These are phyloP conservation scores for Wallacemonas sp. DNA, from an alignment of 208 protist species.

Conservation along the genomic window DNA sequence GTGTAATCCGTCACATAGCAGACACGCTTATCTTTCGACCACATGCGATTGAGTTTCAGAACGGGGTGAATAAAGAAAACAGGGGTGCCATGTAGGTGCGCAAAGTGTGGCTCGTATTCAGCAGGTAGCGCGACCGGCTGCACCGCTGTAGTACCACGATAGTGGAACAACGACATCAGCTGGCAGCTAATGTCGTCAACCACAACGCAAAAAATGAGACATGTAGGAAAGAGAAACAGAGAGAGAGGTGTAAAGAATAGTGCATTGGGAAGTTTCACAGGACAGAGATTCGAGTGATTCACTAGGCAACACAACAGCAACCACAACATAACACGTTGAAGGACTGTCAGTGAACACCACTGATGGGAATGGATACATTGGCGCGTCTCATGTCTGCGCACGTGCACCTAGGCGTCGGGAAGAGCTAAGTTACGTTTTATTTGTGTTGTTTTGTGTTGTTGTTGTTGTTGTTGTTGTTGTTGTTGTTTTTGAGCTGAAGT, in stretches of 20 bases:
- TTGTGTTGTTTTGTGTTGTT: not conserved
- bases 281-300: too few relatives aligned
- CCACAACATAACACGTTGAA: too few relatives aligned
- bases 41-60: slow-evolving; percentile 19
- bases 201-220: not conserved
- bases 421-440: too few relatives aligned
- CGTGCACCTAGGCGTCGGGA: too few relatives aligned
- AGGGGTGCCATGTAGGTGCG: slow-evolving; percentile 20
- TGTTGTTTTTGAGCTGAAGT: too few relatives aligned
- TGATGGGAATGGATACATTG: too few relatives aligned
- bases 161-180: slow-evolving; percentile 2
- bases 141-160: not conserved
- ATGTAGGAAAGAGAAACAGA: not conserved
- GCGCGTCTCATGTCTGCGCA: too few relatives aligned
- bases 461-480: not conserved
- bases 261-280: too few relatives aligned
- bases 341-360: too few relatives aligned
- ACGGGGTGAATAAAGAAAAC: slow-evolving; percentile 36
- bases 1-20: slow-evolving; percentile 45
- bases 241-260: not conserved
- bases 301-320: too few relatives aligned
- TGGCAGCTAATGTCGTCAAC: not conserved
- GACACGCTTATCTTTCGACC: slow-evolving; percentile 22
- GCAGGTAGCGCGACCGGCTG: slow-evolving; percentile 13
- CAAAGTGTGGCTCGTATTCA: slow-evolving; percentile 5